Base-by-base conservation (phyloP, 441 rosid genomes). In the Erysimum pusillum region DNA sequence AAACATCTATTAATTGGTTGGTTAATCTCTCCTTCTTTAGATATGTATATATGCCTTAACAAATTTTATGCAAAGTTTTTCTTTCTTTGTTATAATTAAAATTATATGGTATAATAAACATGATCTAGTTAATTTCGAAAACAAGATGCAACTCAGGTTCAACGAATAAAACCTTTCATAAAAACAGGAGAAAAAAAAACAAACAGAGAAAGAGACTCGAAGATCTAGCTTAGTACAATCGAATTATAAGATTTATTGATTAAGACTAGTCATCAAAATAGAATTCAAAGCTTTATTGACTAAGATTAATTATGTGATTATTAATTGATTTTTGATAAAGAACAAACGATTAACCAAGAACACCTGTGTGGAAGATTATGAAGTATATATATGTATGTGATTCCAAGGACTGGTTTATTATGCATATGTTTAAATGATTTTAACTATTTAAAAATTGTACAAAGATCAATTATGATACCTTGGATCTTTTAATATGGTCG, bases 401-500 rank as follows among this genome's bases (percentile, higher is more conserved):
- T 11, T 59, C 32, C 28, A 28, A 44, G 11, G 49, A 73, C 36
- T 15, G 68, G 11, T 59, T n/a, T n/a, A n/a, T 9, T 56, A 46
- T 59, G 39, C 67, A 60, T 53, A 20, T 58, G 18, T 58, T 20
- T 46, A 20, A 13, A 60, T 61, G 57, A 0, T 34, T 57, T 17
- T 46, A 8, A 12, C 22, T 15, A 75, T 4, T 2, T 5, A 6
- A 18, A 15, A 56, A 8, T 22, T 39, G 14, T 12, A 17, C 0
- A 31, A 59, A 12, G 9, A 7, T 9, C 6, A 22, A 7, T 9
- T 17, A 36, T 7, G 64, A 64, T 75, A 85, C 84, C 76, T 78
- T 83, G 7, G 80, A 77, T 73, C 77, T 67, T 71, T 82, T 85
- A 48, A 61, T 80, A 88, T 86, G 83, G 45, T 75, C 34, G 53